Evolutionary conservation across 2,329 filamentous ascomycete genomes (phyloP), one percentile per base, ranked within the genome.

Genomic region (Pseudogymnoascus sp.): DNA sequence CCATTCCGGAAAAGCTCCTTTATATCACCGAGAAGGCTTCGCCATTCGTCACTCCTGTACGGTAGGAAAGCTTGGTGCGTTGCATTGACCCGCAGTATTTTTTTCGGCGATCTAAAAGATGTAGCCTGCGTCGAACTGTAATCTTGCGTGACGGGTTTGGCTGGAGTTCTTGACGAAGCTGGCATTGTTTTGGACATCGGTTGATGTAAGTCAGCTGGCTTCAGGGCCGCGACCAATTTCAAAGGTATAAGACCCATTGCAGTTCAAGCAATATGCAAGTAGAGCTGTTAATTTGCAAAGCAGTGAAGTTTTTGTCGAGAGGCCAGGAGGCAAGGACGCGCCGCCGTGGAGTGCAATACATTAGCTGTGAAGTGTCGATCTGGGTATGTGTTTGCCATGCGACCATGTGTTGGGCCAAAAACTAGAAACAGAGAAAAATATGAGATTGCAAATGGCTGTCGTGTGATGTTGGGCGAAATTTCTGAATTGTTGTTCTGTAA

Each of bases 21-120:
- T 16, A 72, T 65, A 66, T 72, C 69, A 24, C 71, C 68, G 68
- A 73, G 70, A 47, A 69, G 67, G 62, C 62, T 64, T 21, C 62
- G 66, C 70, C 69, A 72, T 63, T 72, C 72, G 16, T 64, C 62
- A 56, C 64, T 29, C 19, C 69, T 70, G 47, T 68, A 68, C 14
- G 70, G 71, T 5, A 70, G 61, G 37, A 69, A 35, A 56, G n/a
- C 10, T 35, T n/a, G 7, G 1, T 56, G 8, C 8, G 50, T 19
- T 56, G 29, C 29, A n/a, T 56, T 35, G 10, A 35, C 29, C 1
- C 21, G n/a, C 2, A 35, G 33, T 35, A 33, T 56, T 3, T 56
- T 56, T 21, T 16, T 33, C 33, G 29, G n/a, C 19, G 50, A 21
- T 4, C n/a, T 21, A 33, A 56, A 7, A 56, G 29, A 19, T 6